These are phyloP conservation scores for Aspergillus egyptiacus DNA, from an alignment of 495 filamentous ascomycete species.

Conservation along the genomic window DNA sequence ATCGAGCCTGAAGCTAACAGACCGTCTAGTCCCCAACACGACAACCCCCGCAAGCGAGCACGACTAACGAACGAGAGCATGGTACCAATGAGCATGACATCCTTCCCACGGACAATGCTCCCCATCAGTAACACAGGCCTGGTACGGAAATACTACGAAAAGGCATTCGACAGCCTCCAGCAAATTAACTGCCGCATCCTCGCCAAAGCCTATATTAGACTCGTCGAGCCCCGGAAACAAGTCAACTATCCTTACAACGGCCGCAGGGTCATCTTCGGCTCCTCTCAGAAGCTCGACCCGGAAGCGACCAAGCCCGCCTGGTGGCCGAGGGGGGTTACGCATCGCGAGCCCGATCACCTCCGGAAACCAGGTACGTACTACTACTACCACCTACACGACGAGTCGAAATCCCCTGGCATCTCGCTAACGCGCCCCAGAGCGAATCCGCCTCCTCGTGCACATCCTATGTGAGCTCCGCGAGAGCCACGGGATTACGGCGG, in stretches of 20 bases:
- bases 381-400: background rate
- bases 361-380: slow-evolving; percentile 55
- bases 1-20: background rate
- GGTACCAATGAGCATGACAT: slow-evolving; percentile 26
- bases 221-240: slow-evolving; percentile 80
- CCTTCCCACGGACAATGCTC: slow-evolving; percentile 34
- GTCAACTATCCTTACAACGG: slow-evolving; percentile 72
- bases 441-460: slow-evolving; percentile 54
- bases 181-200: slow-evolving; percentile 63
- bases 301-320: slow-evolving; percentile 55
- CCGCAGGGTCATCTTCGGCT: slow-evolving; percentile 35
- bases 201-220: slow-evolving; percentile 72
- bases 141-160: slow-evolving; percentile 55
- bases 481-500: slow-evolving; percentile 33
- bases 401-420: no score
- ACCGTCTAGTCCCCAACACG: slow-evolving; percentile 5
- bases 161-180: slow-evolving; percentile 60
- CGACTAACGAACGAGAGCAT: slow-evolving; percentile 25
- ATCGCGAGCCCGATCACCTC: slow-evolving; percentile 76
- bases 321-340: slow-evolving; percentile 66
- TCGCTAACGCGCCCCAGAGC: slow-evolving; percentile 36
- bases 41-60: slow-evolving; percentile 18
- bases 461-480: slow-evolving; percentile 46
- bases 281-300: slow-evolving; percentile 32
- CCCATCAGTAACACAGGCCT: slow-evolving; percentile 47